A percentile compares a stretch with the other conserved stretches of the same genome.
Conservation (phyloP, 2,329 filamentous ascomycete species). For the Sarocladium kiliense region DNA sequence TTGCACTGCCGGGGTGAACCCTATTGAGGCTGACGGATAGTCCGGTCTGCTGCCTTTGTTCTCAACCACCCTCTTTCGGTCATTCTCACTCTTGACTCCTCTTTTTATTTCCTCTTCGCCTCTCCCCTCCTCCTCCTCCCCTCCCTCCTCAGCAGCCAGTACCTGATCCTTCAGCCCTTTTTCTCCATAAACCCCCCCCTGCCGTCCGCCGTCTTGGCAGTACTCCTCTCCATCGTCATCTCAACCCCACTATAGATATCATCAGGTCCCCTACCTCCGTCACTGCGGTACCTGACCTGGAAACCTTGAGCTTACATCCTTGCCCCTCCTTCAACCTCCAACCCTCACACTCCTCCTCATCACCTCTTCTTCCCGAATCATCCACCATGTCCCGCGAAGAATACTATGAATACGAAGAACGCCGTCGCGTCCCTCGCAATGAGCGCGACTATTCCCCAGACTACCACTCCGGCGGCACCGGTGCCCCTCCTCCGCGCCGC, state of each 20-base stretch:
- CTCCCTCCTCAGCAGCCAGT: neutral
- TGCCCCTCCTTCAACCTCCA: neutral
- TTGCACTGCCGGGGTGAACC: neutral
- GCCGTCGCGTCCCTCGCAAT: conserved; percentile 17
- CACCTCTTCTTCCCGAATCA: neutral
- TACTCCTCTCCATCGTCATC: neutral
- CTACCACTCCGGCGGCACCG: conserved; percentile 24
- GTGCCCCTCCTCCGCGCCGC: conserved; percentile 12
- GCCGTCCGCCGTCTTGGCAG: neutral
- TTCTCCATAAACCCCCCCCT: neutral
- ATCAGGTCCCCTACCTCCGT: neutral
- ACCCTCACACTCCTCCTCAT: neutral
- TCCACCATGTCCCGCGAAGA: conserved; percentile 1
- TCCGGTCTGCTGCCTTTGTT: neutral
- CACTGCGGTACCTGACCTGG: no score
- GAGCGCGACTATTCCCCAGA: conserved; percentile 24
- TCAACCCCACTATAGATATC: neutral
- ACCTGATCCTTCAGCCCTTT: neutral
- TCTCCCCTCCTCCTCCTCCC: neutral
- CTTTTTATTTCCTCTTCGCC: neutral
- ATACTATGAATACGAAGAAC: conserved; percentile 24
- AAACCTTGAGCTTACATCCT: no score
- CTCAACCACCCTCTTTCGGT: neutral
- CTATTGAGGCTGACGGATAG: neutral
- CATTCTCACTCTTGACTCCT: neutral